phyloP scores from a whole-genome alignment of 805 yeast genomes.

The Metschnikowia henanensis region DNA sequence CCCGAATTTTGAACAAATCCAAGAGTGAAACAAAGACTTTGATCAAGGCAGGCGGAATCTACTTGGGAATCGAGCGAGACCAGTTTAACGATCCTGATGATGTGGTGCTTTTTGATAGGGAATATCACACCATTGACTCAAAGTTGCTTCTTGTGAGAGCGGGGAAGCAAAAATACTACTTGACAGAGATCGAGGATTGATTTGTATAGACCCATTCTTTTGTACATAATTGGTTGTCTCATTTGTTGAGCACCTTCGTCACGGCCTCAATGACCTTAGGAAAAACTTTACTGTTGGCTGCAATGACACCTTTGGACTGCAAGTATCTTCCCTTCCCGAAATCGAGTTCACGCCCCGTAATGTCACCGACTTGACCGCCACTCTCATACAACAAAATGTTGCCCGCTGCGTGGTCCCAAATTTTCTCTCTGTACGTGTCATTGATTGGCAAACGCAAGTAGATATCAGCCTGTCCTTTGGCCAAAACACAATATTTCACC shows the following conservation, averaged over 20 bases:
- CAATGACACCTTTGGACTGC: constrained; percentile 89
- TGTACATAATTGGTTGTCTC: constrained; percentile 3
- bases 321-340: constrained; percentile 86
- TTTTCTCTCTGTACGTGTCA: constrained; percentile 80
- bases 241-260: constrained; percentile 22
- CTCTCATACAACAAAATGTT: constrained; percentile 82
- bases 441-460: constrained; percentile 86
- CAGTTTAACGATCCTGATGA: constrained; percentile 52
- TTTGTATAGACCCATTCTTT: too few species aligned
- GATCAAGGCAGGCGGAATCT: constrained; percentile 70
- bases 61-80: constrained; percentile 59
- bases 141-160: constrained; percentile 63
- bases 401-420: constrained; percentile 99
- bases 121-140: constrained; percentile 53
- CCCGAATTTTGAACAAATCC: constrained; percentile 47
- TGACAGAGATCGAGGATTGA: constrained; percentile 32
- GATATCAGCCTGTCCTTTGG: constrained; percentile 90
- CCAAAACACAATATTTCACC: constrained; percentile 90
- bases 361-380: constrained; percentile 89
- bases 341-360: constrained; percentile 69
- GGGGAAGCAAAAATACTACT: constrained; percentile 71
- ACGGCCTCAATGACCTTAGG: constrained; percentile 51
- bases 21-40: constrained; percentile 61
- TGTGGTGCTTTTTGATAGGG: constrained; percentile 45
- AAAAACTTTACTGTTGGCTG: constrained; percentile 58